Percentiles rank a stretch among this genome's conserved stretches.
phyloP scores from a whole-genome alignment of 2,329 filamentous ascomycete species.

The Sclerotinia nivalis region DNA sequence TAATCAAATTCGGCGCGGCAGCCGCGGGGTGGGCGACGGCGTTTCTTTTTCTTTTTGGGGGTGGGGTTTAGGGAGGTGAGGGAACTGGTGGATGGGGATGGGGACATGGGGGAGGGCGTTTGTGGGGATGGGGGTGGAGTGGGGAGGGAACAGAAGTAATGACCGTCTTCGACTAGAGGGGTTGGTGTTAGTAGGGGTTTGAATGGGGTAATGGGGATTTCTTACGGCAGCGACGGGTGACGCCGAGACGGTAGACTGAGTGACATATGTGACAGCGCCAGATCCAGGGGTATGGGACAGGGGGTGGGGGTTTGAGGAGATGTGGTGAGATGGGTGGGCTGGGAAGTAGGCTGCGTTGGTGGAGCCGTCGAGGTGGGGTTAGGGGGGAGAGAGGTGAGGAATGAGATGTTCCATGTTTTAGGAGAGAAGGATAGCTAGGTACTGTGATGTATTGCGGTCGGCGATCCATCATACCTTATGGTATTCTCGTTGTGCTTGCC shows the following conservation, averaged over 20 bases:
- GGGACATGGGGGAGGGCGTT: not conserved
- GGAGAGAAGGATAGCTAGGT: slow-evolving; percentile 9
- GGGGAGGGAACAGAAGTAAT: slow-evolving; percentile 30
- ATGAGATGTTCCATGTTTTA: slow-evolving; percentile 14
- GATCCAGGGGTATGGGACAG: slow-evolving; percentile 40
- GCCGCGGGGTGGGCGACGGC: slow-evolving; percentile 10
- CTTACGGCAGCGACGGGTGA: slow-evolving; percentile 41
- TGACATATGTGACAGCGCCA: slow-evolving; percentile 43
- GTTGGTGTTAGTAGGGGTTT: not conserved
- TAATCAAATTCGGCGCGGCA: slow-evolving; percentile 29
- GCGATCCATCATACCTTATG: slow-evolving; percentile 12
- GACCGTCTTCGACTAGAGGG: slow-evolving; percentile 31
- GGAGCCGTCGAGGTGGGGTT: slow-evolving; percentile 18
- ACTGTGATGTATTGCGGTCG: slow-evolving; percentile 12
- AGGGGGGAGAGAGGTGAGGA: slow-evolving; percentile 19
- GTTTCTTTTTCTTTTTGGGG: slow-evolving; percentile 17
- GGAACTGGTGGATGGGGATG: not conserved
- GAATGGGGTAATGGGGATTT: not conserved
- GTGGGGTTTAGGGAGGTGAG: not conserved
- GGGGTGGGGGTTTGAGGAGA: slow-evolving; percentile 30
- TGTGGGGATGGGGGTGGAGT: slow-evolving; percentile 20
- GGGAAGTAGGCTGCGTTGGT: slow-evolving; percentile 20
- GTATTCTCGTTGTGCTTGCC: not conserved
- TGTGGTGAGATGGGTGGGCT: slow-evolving; percentile 18
- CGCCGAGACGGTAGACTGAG: slow-evolving; percentile 39